A percentile compares a stretch with the other conserved stretches of the same genome.
phyloP scores from a whole-genome alignment of 257 asterid species.

The Ocimum tenuiflorum region DNA sequence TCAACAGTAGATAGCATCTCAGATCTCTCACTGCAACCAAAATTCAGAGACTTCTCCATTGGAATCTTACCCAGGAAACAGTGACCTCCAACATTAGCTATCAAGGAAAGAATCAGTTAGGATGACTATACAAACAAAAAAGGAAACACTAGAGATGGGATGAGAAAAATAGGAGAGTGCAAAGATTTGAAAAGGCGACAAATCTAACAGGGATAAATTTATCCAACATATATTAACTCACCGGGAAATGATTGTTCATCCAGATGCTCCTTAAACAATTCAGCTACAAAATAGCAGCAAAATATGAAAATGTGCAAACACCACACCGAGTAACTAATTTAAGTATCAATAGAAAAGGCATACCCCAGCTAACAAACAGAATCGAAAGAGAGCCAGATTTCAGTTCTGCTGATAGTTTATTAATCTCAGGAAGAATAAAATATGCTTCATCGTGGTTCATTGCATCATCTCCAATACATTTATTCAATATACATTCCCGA shows the following conservation, averaged over 20 bases:
- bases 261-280: constrained; percentile 40
- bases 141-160: background rate
- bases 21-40: constrained; percentile 75
- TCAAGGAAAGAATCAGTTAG: constrained; percentile 22
- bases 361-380: constrained; percentile 81
- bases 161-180: background rate
- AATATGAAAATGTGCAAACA: constrained; percentile 8
- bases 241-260: constrained; percentile 53
- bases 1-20: constrained; percentile 84
- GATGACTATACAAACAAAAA: constrained; percentile 8
- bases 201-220: background rate
- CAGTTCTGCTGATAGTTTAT: constrained; percentile 62
- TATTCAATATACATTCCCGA: constrained; percentile 55
- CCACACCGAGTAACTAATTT: background rate
- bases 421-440: constrained; percentile 78
- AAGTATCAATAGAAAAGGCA: constrained; percentile 23
- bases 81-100: constrained; percentile 66
- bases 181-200: background rate
- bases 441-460: constrained; percentile 48
- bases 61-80: constrained; percentile 85
- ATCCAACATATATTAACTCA: constrained; percentile 29
- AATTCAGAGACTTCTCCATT: constrained; percentile 69
- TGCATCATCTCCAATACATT: constrained; percentile 51
- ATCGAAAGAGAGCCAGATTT: constrained; percentile 70
- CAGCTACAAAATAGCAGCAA: constrained; percentile 48